Evolutionary conservation across 2,329 filamentous ascomycete species (phyloP).

Genomic region (Didymella sp.): DNA sequence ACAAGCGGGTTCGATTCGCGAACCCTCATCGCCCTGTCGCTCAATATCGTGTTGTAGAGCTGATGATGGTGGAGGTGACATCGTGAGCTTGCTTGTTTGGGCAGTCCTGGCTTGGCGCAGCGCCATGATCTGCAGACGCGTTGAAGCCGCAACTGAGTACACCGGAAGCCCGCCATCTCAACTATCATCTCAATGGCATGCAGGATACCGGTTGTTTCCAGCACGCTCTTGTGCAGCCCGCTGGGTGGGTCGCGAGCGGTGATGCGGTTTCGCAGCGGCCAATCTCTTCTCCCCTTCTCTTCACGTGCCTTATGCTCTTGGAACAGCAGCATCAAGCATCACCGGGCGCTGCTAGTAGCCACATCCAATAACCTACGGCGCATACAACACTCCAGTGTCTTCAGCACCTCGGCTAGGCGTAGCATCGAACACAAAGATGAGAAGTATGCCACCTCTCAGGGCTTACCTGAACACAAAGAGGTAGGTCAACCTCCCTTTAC

Average conservation of each 20-base stretch:
- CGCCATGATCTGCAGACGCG: constrained; percentile 3
- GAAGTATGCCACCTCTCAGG: constrained; percentile 10
- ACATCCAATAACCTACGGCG: constrained; percentile 7
- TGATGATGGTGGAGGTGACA: constrained; percentile 2
- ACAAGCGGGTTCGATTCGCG: no score
- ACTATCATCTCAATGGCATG: constrained; percentile 29
- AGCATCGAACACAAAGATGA: constrained; percentile 19
- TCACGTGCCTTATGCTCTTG: constrained; percentile 45
- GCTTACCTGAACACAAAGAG: constrained; percentile 15
- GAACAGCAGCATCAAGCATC: constrained; percentile 19
- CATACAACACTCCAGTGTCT: constrained; percentile 19
- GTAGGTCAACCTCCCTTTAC: constrained; percentile 19
- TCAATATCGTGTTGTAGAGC: background rate
- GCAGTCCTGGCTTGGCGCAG: constrained; percentile 4
- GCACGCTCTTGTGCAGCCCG: constrained; percentile 16
- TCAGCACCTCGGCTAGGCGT: constrained; percentile 30
- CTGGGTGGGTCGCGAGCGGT: constrained; percentile 15
- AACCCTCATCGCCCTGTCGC: background rate
- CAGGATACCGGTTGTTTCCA: constrained; percentile 21
- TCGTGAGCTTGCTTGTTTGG: constrained; percentile 3
- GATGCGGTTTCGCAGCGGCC: constrained; percentile 22
- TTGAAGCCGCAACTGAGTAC: constrained; percentile 12
- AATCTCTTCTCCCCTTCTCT: constrained; percentile 26
- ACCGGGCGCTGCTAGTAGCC: background rate
- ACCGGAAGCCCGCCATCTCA: constrained; percentile 18